phyloP scores from a whole-genome alignment of 1,139 yeast species.

The Candida tetrigidarum region DNA sequence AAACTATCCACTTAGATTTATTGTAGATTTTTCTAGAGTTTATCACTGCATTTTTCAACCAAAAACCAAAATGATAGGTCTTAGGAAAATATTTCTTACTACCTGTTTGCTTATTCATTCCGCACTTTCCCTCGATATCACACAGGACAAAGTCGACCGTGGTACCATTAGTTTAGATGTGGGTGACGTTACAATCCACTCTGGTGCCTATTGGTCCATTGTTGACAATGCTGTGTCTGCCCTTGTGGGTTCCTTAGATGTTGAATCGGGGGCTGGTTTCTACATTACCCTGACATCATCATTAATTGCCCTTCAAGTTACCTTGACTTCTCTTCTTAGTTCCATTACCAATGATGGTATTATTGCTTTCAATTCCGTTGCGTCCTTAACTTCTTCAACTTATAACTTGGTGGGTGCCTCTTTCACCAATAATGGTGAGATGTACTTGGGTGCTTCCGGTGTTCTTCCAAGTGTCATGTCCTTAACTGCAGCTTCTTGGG shows the following conservation, averaged over 20 bases:
- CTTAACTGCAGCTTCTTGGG: constrained; percentile 26
- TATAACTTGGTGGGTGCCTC: constrained; percentile 24
- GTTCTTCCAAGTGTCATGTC: constrained; percentile 22
- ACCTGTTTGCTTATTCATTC: not conserved
- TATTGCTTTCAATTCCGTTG: constrained; percentile 26
- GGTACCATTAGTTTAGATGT: constrained; percentile 23
- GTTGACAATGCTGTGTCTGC: constrained; percentile 30
- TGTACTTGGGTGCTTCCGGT: constrained; percentile 32
- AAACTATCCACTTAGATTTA: too few relatives aligned
- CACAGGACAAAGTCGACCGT: constrained; percentile 13
- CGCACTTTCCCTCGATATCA: constrained; percentile 5
- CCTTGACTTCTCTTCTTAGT: constrained; percentile 17
- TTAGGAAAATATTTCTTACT: too few relatives aligned
- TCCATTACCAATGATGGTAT: constrained; percentile 26
- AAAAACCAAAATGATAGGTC: too few relatives aligned
- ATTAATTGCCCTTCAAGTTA: constrained; percentile 17
- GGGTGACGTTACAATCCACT: constrained; percentile 27
- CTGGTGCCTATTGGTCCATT: constrained; percentile 38
- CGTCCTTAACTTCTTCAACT: constrained; percentile 22
- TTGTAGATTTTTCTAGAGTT: too few relatives aligned
- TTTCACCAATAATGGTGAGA: constrained; percentile 33
- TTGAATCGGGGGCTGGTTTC: constrained; percentile 26
- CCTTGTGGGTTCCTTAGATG: constrained; percentile 26
- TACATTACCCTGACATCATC: constrained; percentile 16
- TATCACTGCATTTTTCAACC: too few relatives aligned